A percentile compares a stretch with the other conserved stretches of the same genome.
Evolutionary conservation across 2,329 filamentous ascomycete genomes (phyloP).

Genomic region (Purpureocillium takamizusanense): DNA sequence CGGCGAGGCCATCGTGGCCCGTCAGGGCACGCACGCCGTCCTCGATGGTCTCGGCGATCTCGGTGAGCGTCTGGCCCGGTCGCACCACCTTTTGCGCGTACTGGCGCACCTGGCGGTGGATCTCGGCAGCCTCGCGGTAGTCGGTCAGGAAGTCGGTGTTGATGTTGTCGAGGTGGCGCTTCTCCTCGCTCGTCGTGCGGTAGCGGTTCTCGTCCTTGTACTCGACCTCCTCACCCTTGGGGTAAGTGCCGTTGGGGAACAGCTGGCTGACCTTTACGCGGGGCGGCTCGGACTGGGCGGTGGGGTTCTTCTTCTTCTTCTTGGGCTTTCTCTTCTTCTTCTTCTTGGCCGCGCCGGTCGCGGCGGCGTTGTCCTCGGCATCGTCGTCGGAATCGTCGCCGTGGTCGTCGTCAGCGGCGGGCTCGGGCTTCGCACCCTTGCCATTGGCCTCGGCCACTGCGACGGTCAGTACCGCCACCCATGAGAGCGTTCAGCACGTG

Average conservation of each 20-base stretch:
- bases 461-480: not conserved
- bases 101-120: conserved; percentile 80
- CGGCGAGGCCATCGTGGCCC: conserved; percentile 65
- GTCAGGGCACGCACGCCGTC: conserved; percentile 69
- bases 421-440: conserved; percentile 29
- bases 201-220: conserved; percentile 69
- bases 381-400: conserved; percentile 44
- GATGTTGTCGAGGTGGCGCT: conserved; percentile 72
- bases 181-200: conserved; percentile 75
- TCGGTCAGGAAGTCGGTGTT: conserved; percentile 73
- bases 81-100: conserved; percentile 74
- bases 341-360: conserved; percentile 28
- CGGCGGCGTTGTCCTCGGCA: conserved; percentile 37
- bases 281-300: conserved; percentile 65
- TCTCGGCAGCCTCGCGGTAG: conserved; percentile 77
- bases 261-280: conserved; percentile 62
- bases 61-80: conserved; percentile 70
- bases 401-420: conserved; percentile 28
- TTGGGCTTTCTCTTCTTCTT: conserved; percentile 76
- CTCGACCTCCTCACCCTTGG: conserved; percentile 68
- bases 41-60: conserved; percentile 84
- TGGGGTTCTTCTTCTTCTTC: conserved; percentile 70
- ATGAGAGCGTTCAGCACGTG: not conserved
- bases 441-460: conserved; percentile 32
- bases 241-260: conserved; percentile 65